These are phyloP conservation scores for Nakazawaea wickerhamii DNA, from an alignment of 805 yeast genomes.

Conservation along the genomic window DNA sequence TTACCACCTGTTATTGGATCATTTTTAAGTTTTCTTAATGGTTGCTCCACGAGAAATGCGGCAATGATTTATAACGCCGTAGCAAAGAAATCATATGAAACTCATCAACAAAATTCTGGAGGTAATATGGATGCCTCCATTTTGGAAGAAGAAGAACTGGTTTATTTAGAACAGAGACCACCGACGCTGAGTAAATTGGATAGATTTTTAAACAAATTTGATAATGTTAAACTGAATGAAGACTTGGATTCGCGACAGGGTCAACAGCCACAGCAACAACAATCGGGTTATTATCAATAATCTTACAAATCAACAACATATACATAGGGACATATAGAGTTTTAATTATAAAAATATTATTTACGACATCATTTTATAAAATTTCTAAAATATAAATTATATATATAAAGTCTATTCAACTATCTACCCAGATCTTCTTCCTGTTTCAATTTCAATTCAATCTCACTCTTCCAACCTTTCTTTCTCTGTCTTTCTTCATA, in stretches of 20 bases:
- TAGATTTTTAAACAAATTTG: conserved; percentile 4
- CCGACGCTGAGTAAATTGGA: neutral
- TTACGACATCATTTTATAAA: no score
- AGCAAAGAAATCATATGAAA: conserved; percentile 6
- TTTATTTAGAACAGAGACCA: neutral
- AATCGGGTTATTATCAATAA: neutral
- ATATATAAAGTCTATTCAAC: neutral
- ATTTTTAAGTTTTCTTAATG: conserved; percentile 73
- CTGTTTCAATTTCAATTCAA: conserved; percentile 32
- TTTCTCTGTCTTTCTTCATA: conserved; percentile 84
- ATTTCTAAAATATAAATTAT: neutral
- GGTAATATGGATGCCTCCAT: neutral
- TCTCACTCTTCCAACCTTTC: conserved; percentile 75
- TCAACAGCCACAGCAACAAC: neutral
- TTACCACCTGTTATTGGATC: conserved; percentile 80
- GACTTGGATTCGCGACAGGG: neutral
- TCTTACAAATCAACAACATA: no score
- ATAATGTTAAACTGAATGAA: conserved; percentile 3
- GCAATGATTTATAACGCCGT: conserved; percentile 55
- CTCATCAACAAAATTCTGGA: neutral
- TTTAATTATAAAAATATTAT: no score
- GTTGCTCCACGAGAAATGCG: conserved; percentile 86
- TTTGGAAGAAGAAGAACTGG: neutral
- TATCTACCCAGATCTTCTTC: conserved; percentile 19
- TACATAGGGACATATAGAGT: no score